phyloP scores from a whole-genome alignment of 805 yeast genomes.

The Starmerella floricola region DNA sequence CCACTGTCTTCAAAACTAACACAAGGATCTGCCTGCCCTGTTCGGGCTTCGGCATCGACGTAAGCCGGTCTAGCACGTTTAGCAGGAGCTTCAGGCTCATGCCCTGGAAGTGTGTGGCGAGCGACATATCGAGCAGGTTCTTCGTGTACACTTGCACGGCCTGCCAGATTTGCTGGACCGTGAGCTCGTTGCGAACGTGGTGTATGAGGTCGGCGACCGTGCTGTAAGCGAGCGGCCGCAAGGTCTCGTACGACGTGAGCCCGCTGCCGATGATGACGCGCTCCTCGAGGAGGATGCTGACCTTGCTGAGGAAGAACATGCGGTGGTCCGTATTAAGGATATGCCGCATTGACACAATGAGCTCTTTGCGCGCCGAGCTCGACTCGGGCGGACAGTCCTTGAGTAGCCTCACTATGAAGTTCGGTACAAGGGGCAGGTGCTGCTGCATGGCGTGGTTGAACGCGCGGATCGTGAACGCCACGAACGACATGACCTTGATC shows the following conservation, averaged over 20 bases:
- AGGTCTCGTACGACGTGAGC: conserved; percentile 75
- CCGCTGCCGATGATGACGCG: conserved; percentile 85
- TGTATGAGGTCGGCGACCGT: conserved; percentile 94
- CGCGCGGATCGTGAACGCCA: conserved; percentile 85
- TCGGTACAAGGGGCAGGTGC: conserved; percentile 62
- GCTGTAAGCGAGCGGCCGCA: conserved; percentile 86
- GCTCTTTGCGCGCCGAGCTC: conserved; percentile 81
- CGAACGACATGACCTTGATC: conserved; percentile 88
- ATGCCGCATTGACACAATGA: conserved; percentile 87
- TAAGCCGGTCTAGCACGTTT: conserved; percentile 78
- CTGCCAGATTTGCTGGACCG: conserved; percentile 72
- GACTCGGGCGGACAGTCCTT: conserved; percentile 94
- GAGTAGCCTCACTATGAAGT: conserved; percentile 65
- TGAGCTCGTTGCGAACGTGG: conserved; percentile 72
- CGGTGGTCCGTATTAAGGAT: conserved; percentile 85
- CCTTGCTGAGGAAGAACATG: conserved; percentile 66
- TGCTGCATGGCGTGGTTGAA: conserved; percentile 53
- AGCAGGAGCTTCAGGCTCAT: conserved; percentile 88
- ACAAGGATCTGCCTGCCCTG: conserved; percentile 77
- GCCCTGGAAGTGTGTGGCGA: conserved; percentile 83
- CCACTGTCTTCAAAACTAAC: conserved; percentile 77
- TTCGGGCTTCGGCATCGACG: conserved; percentile 65
- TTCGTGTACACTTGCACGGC: conserved; percentile 74
- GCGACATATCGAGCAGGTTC: conserved; percentile 63
- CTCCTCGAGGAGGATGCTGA: conserved; percentile 77